phyloP scores from a whole-genome alignment of 345 rosid genomes.

The Turnera subulata region DNA sequence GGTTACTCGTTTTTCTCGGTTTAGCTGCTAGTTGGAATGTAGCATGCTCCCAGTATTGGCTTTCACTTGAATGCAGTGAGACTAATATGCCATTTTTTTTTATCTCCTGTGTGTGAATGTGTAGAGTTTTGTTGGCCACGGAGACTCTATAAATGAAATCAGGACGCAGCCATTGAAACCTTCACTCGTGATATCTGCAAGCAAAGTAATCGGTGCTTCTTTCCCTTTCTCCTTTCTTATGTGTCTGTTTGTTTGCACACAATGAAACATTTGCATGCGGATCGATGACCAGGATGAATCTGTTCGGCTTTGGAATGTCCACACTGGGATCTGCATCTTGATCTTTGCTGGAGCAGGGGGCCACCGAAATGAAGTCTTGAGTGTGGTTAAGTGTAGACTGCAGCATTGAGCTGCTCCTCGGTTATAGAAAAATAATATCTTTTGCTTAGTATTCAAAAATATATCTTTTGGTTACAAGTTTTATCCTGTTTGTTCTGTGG shows the following conservation, averaged over 20 bases:
- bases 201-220: conserved; percentile 52
- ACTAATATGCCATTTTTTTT: background rate
- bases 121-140: conserved; percentile 98
- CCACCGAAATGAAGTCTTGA: conserved; percentile 93
- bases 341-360: conserved; percentile 99
- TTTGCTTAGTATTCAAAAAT: background rate
- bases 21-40: no score
- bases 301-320: conserved; percentile 91
- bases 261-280: conserved; percentile 12
- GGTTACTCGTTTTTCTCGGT: no score
- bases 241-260: conserved; percentile 12
- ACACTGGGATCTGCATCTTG: conserved; percentile 91
- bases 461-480: background rate
- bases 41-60: no score
- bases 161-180: conserved; percentile 92
- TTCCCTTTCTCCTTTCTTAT: conserved; percentile 1
- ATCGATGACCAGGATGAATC: conserved; percentile 74
- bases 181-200: conserved; percentile 85
- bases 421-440: background rate
- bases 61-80: no score
- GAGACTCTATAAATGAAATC: conserved; percentile 92
- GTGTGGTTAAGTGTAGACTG: conserved; percentile 61
- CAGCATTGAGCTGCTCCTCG: background rate
- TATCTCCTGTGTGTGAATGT: background rate
- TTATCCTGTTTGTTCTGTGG: background rate